Evolutionary conservation across 2,329 filamentous ascomycete genomes (phyloP), one percentile per base, ranked within the genome.

Genomic region (Aspergillus sp.): DNA sequence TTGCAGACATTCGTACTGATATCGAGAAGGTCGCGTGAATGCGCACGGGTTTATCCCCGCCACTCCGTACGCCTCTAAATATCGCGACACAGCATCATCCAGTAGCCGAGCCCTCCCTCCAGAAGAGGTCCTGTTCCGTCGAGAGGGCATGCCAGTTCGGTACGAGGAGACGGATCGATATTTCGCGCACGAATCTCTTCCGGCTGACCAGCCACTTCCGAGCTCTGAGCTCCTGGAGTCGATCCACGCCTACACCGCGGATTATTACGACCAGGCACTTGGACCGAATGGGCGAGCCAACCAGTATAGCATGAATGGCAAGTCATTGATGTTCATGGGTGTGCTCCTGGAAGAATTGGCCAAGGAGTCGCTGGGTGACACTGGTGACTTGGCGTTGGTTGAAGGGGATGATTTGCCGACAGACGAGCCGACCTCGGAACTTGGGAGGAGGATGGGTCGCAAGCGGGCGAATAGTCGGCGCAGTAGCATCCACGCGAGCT

Each of bases 271-370:
- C 31, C 68, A 70, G 37, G 68, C 70, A 3, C 71, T 70, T 3
- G 58, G 60, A 1, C 68, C 74, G 23, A 63, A 64, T 6, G 76
- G 74, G 3, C 67, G 66, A 45, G 64, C 70, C 35, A 76, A 80
- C 52, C 82, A 79, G 64, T 76, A 75, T 48, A 84, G 79, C 58
- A 78, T 88, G 77, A 84, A 87, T 58, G 85, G 86, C 69, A 87
- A 84, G 8, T 84, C 85, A 2, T 68, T 88, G 55, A 77, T 88
- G 62, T 84, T 84, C 1, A 68, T 87, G 64, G 84, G 85, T 0
- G 81, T 88, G 14, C 64, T 88, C 35, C 67, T 87, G 25, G 86
- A 88, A 70, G 85, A 88, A 68, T 76, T 81, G 21, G 78, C 79
- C 0, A 76, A 72, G 41, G 78, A 82, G 43, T 66, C 75, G 3